Percentiles rank a stretch among this genome's conserved stretches.
These are phyloP conservation scores for Hypoxylon fragiforme DNA, from an alignment of 495 filamentous ascomycete genomes.

Conservation along the genomic window DNA sequence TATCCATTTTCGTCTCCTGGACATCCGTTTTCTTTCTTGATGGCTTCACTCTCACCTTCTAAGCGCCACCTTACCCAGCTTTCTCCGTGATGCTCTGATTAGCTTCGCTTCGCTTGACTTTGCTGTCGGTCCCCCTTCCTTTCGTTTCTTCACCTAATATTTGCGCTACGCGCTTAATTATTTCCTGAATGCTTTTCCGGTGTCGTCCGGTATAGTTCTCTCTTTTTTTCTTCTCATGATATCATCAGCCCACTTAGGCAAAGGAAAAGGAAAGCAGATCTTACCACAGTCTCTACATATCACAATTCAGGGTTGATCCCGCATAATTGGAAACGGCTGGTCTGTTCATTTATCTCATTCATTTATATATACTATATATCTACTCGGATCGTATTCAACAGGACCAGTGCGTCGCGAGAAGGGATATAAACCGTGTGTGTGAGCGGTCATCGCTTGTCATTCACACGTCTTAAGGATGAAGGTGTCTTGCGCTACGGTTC, in stretches of 20 bases:
- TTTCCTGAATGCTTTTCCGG: conserved; percentile 10
- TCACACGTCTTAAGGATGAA: conserved; percentile 44
- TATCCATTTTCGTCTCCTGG: conserved; percentile 13
- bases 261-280: conserved; percentile 5
- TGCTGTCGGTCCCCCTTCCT: conserved; percentile 23
- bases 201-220: conserved; percentile 41
- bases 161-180: conserved; percentile 22
- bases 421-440: conserved; percentile 7
- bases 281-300: conserved; percentile 15
- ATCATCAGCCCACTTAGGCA: conserved; percentile 6
- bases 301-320: conserved; percentile 37
- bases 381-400: background rate
- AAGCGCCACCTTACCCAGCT: conserved; percentile 26
- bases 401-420: conserved; percentile 15
- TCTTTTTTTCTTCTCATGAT: conserved; percentile 23
- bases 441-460: conserved; percentile 15
- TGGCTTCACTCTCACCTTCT: conserved; percentile 27
- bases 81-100: conserved; percentile 29
- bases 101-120: conserved; percentile 6
- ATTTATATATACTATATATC: conserved; percentile 16
- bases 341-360: conserved; percentile 33
- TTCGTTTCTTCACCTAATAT: conserved; percentile 13
- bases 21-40: conserved; percentile 23
- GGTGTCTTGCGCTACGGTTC: conserved; percentile 30
- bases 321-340: conserved; percentile 42